Evolutionary conservation across 371 early-diverging fungal species (phyloP).

Genomic region (Vairimorpha necatrix): DNA sequence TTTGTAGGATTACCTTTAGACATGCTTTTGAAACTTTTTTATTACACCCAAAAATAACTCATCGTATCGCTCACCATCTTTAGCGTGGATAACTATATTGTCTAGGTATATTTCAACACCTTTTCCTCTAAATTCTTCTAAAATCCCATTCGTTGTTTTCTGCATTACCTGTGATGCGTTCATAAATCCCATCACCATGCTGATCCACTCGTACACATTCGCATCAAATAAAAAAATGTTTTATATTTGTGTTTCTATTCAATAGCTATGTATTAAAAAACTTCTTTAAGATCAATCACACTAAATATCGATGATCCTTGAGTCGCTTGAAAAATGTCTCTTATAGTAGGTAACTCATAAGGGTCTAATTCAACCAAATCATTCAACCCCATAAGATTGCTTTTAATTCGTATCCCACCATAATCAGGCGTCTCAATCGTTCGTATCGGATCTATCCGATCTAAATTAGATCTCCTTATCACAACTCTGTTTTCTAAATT

Average conservation of each 20-base stretch:
- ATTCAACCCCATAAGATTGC: constrained; percentile 41
- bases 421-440: no score
- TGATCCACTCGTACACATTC: no score
- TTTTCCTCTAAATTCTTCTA: constrained; percentile 13
- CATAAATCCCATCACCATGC: constrained; percentile 41
- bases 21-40: constrained; percentile 1
- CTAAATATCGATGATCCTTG: constrained; percentile 35
- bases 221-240: no score
- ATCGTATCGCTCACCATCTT: constrained; percentile 25
- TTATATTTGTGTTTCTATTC: no score
- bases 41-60: constrained; percentile 1
- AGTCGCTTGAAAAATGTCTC: constrained; percentile 14
- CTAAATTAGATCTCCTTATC: no score
- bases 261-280: no score
- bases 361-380: constrained; percentile 15
- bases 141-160: constrained; percentile 40
- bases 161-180: constrained; percentile 46
- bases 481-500: no score
- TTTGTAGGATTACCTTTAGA: constrained; percentile 1
- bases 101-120: constrained; percentile 17
- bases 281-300: background rate
- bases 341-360: constrained; percentile 26
- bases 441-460: no score
- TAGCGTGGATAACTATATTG: constrained; percentile 34
- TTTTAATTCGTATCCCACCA: constrained; percentile 37